phyloP scores from a whole-genome alignment of 2,329 filamentous ascomycete genomes.

The Cercospora nicotianae region DNA sequence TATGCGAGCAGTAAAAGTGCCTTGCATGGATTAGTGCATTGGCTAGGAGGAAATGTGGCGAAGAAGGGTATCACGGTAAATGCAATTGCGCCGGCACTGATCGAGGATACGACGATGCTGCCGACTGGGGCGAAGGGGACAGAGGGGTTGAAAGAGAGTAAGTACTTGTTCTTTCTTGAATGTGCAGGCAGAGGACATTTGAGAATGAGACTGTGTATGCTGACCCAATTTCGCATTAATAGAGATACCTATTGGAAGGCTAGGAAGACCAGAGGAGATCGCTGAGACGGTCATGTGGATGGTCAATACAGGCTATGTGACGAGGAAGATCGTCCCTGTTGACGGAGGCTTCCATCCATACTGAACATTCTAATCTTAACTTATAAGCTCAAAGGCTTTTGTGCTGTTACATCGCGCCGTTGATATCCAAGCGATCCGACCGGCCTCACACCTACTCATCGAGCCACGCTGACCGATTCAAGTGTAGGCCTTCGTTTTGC shows the following conservation, averaged over 20 bases:
- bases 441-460: no score
- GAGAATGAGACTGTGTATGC: not conserved
- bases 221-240: not conserved
- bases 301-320: slow-evolving; percentile 49
- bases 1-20: slow-evolving; percentile 47
- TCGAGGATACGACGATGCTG: slow-evolving; percentile 48
- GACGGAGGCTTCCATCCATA: slow-evolving; percentile 44
- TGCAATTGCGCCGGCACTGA: slow-evolving; percentile 50
- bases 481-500: no score
- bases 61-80: slow-evolving; percentile 51
- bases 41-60: slow-evolving; percentile 46
- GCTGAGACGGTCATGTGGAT: slow-evolving; percentile 52
- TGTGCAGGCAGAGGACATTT: not conserved
- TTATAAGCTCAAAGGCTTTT: no score
- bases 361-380: no score
- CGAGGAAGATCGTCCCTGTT: slow-evolving; percentile 48
- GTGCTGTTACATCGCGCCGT: no score
- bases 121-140: slow-evolving; percentile 39
- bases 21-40: slow-evolving; percentile 50
- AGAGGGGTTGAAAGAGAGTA: slow-evolving; percentile 37
- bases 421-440: no score
- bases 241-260: slow-evolving; percentile 48
- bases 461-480: no score
- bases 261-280: slow-evolving; percentile 50
- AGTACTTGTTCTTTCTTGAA: slow-evolving; percentile 20